Percentiles rank a stretch among this genome's conserved stretches.
Conservation (phyloP, 345 rosid genomes). For the Clarkia xantiana region DNA sequence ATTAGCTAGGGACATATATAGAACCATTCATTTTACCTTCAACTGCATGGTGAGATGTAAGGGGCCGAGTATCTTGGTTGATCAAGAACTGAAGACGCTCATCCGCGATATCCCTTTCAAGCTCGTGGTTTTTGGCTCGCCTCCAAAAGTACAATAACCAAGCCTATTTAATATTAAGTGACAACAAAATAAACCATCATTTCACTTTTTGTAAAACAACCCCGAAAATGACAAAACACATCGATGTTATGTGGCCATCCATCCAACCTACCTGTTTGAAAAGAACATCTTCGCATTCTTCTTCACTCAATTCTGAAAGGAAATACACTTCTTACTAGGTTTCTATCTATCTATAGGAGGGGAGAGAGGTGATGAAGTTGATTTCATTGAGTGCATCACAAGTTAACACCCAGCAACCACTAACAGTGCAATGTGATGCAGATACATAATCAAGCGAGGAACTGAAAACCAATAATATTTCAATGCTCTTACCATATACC, state of each 20-base stretch:
- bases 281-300: slow-evolving; percentile 62
- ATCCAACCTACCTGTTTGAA: slow-evolving; percentile 58
- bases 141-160: slow-evolving; percentile 87
- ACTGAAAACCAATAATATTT: neutral
- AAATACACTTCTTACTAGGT: slow-evolving; percentile 3
- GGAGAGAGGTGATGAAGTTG: neutral
- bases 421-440: neutral
- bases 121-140: slow-evolving; percentile 53
- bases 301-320: slow-evolving; percentile 57
- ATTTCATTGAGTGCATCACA: neutral
- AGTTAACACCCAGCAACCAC: neutral
- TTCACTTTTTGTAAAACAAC: no score
- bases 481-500: slow-evolving; percentile 4
- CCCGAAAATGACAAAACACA: no score
- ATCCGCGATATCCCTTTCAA: slow-evolving; percentile 65
- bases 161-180: no score
- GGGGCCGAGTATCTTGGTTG: slow-evolving; percentile 26
- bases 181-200: no score
- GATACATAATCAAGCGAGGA: neutral
- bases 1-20: no score
- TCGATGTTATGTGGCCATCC: no score
- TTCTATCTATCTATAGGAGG: slow-evolving; percentile 1
- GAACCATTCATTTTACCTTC: no score
- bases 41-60: slow-evolving; percentile 63
- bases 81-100: slow-evolving; percentile 68